Percentiles rank a stretch among this genome's conserved stretches.
phyloP scores from a whole-genome alignment of 73 alveolate species.

The Symbiodinium natans region DNA sequence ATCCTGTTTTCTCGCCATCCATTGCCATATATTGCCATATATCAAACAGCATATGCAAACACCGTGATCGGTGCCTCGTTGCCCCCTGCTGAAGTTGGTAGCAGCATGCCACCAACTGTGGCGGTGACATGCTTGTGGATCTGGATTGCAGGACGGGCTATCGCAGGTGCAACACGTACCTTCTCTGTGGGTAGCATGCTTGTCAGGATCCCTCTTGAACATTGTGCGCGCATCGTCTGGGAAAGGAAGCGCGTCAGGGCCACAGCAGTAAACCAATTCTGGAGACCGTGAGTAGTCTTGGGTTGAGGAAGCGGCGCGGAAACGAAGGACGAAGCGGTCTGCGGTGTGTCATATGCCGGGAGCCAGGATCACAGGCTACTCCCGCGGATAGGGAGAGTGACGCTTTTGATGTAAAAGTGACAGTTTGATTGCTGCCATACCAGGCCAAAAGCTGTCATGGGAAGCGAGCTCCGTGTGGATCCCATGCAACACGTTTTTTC shows the following conservation, averaged over 20 bases:
- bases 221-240: not conserved
- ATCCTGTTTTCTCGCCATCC: too few relatives aligned
- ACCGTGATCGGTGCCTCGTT: too few relatives aligned
- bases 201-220: not conserved
- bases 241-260: not conserved
- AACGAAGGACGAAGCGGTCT: constrained; percentile 41
- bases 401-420: too few relatives aligned
- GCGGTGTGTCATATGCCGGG: constrained; percentile 11
- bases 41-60: too few relatives aligned
- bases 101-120: too few relatives aligned
- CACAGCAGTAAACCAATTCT: too few relatives aligned
- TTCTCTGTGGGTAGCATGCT: too few relatives aligned
- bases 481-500: not conserved
- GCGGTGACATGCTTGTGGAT: not conserved
- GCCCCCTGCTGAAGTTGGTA: too few relatives aligned
- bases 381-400: too few relatives aligned
- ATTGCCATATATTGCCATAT: too few relatives aligned
- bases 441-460: constrained; percentile 56
- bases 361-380: not conserved
- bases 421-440: not conserved
- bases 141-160: not conserved
- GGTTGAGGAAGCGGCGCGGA: constrained; percentile 31
- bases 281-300: too few relatives aligned
- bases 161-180: too few relatives aligned
- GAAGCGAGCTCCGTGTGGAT: constrained; percentile 14